Conservation (phyloP, 495 filamentous ascomycete species). For the Penicillium lividum region DNA sequence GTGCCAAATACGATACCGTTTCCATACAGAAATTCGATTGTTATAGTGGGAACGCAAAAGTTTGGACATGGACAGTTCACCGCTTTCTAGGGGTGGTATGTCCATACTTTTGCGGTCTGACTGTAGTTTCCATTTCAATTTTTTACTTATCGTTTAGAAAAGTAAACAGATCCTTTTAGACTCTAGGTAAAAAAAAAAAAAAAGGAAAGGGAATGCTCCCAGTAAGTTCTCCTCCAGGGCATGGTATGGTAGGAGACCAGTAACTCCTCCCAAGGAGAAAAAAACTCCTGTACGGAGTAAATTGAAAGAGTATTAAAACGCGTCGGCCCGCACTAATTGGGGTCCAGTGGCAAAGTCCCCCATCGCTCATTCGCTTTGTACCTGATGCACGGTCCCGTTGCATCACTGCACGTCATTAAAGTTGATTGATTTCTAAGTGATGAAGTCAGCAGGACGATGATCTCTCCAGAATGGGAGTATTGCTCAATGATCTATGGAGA, state of each 20-base stretch:
- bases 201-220: neutral
- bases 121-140: too few relatives aligned
- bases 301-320: neutral
- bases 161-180: neutral
- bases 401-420: neutral
- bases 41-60: too few relatives aligned
- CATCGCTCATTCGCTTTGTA: neutral
- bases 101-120: too few relatives aligned
- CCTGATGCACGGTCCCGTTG: slow-evolving; percentile 1
- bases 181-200: neutral
- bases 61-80: too few relatives aligned
- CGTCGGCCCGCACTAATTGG: slow-evolving; percentile 4
- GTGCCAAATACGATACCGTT: neutral
- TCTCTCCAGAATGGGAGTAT: neutral
- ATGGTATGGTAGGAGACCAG: slow-evolving; percentile 1
- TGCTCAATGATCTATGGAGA: slow-evolving; percentile 1
- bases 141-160: neutral
- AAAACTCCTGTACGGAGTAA: neutral
- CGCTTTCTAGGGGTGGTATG: too few relatives aligned
- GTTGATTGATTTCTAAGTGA: neutral
- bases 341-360: slow-evolving; percentile 1
- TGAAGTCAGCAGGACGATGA: neutral
- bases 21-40: neutral
- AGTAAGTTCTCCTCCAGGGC: neutral
- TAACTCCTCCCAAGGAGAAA: neutral